Percentiles rank a stretch among this genome's conserved stretches.
Conservation (phyloP, 257 asterid species). For the Salvia miltiorrhiza region DNA sequence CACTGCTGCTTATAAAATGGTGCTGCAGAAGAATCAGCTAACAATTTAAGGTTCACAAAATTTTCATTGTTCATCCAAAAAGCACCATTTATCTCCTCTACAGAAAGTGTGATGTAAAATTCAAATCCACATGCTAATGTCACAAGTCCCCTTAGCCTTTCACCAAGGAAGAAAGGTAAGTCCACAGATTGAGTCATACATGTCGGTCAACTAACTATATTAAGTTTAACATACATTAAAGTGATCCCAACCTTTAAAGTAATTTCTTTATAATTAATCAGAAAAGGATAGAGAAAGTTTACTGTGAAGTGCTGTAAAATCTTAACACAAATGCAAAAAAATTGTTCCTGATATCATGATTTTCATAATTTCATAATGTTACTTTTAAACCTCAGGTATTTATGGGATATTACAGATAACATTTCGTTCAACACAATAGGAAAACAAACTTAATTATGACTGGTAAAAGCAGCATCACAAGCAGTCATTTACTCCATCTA, state of each 20-base stretch:
- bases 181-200: not conserved
- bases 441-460: not conserved
- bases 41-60: not conserved
- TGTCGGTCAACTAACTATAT: not conserved
- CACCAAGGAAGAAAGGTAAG: slow-evolving; percentile 1
- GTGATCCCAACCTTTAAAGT: not conserved
- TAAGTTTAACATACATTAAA: not conserved
- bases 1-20: not conserved
- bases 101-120: slow-evolving; percentile 1
- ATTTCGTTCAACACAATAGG: not conserved
- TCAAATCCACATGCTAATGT: not conserved
- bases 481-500: not conserved
- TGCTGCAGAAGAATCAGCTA: not conserved
- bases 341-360: not conserved
- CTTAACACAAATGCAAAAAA: not conserved
- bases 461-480: not conserved
- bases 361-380: not conserved
- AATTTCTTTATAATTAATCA: not conserved
- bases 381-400: not conserved
- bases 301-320: not conserved
- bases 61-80: not conserved
- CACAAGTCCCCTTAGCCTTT: not conserved
- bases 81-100: not conserved
- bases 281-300: not conserved
- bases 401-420: not conserved